Conservation (phyloP, 768 basidiomycete genomes). For the Hemileccinum rubropunctum region DNA sequence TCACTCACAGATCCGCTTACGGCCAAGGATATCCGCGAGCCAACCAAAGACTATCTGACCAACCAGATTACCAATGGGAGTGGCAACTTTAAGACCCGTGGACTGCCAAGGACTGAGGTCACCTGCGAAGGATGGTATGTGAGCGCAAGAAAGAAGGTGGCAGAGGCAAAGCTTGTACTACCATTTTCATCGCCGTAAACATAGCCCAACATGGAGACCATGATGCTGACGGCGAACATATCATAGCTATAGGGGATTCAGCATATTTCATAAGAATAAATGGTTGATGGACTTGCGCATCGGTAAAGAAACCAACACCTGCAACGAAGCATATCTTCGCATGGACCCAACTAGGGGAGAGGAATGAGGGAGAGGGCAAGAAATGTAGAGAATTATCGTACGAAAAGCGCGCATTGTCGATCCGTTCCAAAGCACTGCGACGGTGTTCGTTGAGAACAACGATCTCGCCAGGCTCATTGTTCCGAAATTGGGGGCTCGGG, state of each 20-base stretch:
- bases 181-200: slow-evolving; percentile 52
- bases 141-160: not conserved
- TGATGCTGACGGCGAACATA: slow-evolving; percentile 87
- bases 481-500: not conserved
- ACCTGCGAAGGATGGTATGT: slow-evolving; percentile 5
- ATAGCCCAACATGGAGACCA: slow-evolving; percentile 79
- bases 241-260: slow-evolving; percentile 50
- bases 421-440: slow-evolving; percentile 71
- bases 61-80: slow-evolving; percentile 67
- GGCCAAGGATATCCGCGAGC: slow-evolving; percentile 71
- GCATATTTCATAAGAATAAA: not conserved
- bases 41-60: slow-evolving; percentile 77
- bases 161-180: not conserved
- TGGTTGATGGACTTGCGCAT: slow-evolving; percentile 52
- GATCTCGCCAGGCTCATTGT: slow-evolving; percentile 3
- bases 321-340: slow-evolving; percentile 65
- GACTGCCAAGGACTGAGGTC: slow-evolving; percentile 57
- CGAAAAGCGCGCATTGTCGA: slow-evolving; percentile 86
- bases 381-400: slow-evolving; percentile 35
- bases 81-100: slow-evolving; percentile 74
- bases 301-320: slow-evolving; percentile 89
- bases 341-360: slow-evolving; percentile 66
- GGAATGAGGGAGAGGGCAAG: not conserved
- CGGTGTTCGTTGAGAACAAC: slow-evolving; percentile 61
- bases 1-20: slow-evolving; percentile 75